Conservation (phyloP, 2,329 filamentous ascomycete species). For the Exophiala sp. region DNA sequence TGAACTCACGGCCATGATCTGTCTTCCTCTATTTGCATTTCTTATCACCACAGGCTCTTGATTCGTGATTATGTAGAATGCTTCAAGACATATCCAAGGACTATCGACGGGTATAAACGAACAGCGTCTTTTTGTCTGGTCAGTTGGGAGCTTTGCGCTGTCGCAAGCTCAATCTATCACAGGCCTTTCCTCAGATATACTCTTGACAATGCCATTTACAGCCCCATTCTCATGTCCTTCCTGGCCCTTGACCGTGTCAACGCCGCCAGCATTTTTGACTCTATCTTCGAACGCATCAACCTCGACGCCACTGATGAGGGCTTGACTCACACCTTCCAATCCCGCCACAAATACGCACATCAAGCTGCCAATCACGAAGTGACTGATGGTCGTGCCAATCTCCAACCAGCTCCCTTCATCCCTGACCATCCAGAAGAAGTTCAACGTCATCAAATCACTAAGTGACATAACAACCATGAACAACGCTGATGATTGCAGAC, state of each 20-base stretch:
- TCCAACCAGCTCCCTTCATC: constrained; percentile 97
- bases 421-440: constrained; percentile 96
- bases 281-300: constrained; percentile 32
- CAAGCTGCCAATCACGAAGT: constrained; percentile 88
- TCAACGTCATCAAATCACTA: constrained; percentile 84
- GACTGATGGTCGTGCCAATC: constrained; percentile 93
- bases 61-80: too few species aligned
- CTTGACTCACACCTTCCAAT: constrained; percentile 78
- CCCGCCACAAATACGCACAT: constrained; percentile 87
- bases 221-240: background rate
- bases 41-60: too few species aligned
- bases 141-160: too few species aligned
- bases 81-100: too few species aligned
- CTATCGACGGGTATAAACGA: too few species aligned
- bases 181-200: constrained; percentile 3
- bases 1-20: too few species aligned
- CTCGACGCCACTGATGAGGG: constrained; percentile 77
- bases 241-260: constrained; percentile 4
- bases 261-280: constrained; percentile 10
- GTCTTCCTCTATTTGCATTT: too few species aligned
- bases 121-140: too few species aligned
- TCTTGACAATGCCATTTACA: constrained; percentile 3
- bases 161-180: constrained; percentile 11
- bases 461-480: constrained; percentile 95
- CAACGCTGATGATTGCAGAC: constrained; percentile 79